Evolutionary conservation across 108 stramenopile species (phyloP).

Genomic region (Pelagomonas calceolata): DNA sequence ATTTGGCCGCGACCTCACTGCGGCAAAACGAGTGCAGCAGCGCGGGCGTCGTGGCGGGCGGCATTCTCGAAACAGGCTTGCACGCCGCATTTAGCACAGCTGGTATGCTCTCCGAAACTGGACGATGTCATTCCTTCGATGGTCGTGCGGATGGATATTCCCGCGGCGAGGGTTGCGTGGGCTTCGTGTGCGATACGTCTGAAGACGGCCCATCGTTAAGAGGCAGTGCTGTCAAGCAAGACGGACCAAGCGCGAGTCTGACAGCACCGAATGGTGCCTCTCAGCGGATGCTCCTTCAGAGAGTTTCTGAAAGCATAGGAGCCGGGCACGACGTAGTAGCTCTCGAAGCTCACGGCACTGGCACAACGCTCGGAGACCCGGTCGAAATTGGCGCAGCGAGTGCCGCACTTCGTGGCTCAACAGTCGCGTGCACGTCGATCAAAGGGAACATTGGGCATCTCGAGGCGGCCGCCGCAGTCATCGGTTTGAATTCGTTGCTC

Average conservation of each 20-base stretch:
- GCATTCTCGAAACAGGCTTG: too few relatives aligned
- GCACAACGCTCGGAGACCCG: conserved; percentile 40
- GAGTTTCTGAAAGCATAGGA: neutral
- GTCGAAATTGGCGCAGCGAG: conserved; percentile 19
- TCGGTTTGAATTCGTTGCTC: too few relatives aligned
- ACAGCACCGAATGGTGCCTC: conserved; percentile 42
- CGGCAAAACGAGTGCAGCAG: too few relatives aligned
- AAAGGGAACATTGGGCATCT: too few relatives aligned
- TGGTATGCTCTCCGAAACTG: conserved; percentile 8
- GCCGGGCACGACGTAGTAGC: too few relatives aligned
- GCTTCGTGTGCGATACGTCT: too few relatives aligned
- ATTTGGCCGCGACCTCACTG: too few relatives aligned
- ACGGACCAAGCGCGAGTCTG: conserved; percentile 32
- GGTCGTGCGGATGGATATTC: neutral
- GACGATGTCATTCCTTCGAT: conserved; percentile 27
- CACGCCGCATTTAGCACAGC: too few relatives aligned
- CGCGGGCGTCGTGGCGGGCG: too few relatives aligned
- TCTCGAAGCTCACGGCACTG: conserved; percentile 38
- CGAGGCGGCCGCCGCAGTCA: too few relatives aligned
- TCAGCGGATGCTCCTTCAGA: conserved; percentile 18
- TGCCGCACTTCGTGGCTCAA: too few relatives aligned
- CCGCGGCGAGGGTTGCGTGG: conserved; percentile 5
- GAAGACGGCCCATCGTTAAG: too few relatives aligned
- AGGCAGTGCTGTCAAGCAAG: conserved; percentile 27
- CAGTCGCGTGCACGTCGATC: neutral